Conservation (phyloP, 2,329 filamentous ascomycete genomes). For the Truncatella angustata region DNA sequence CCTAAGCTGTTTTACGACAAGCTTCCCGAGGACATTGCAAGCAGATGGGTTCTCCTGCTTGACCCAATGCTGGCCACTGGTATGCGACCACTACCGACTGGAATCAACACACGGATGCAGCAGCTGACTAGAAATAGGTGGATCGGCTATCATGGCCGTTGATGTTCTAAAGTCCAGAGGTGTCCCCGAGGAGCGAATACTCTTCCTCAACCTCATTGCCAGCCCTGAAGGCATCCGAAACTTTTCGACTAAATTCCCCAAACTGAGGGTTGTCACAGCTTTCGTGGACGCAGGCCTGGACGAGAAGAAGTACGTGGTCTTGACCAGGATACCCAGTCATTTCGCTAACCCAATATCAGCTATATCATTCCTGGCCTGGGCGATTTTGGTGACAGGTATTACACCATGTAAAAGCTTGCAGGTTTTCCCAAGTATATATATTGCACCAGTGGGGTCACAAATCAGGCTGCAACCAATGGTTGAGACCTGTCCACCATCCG, state of each 20-base stretch:
- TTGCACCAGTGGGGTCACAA: no score
- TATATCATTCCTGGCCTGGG: constrained; percentile 94
- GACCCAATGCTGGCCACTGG: constrained; percentile 99
- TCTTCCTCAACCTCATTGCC: constrained; percentile 97
- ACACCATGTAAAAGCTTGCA: constrained; percentile 65
- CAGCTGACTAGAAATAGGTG: constrained; percentile 53
- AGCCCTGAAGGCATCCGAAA: constrained; percentile 88
- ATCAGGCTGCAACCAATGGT: no score
- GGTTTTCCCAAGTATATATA: constrained; percentile 2
- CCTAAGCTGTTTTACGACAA: constrained; percentile 98
- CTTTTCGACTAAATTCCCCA: constrained; percentile 87
- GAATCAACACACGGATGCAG: not conserved
- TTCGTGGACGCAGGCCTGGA: constrained; percentile 96
- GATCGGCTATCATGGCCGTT: constrained; percentile 95
- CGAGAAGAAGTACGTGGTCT: constrained; percentile 85
- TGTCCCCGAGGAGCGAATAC: constrained; percentile 90
- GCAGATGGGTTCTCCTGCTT: constrained; percentile 88
- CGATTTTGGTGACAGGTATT: constrained; percentile 95
- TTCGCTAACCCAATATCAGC: constrained; percentile 52
- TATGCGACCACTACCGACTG: constrained; percentile 37
- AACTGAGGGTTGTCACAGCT: constrained; percentile 86
- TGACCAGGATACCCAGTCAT: no score
- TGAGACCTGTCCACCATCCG: no score
- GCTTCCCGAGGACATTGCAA: constrained; percentile 86
- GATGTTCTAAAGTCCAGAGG: constrained; percentile 87